phyloP scores from a whole-genome alignment of 1,139 yeast genomes.

The Blastobotrys raffinosifermentans region DNA sequence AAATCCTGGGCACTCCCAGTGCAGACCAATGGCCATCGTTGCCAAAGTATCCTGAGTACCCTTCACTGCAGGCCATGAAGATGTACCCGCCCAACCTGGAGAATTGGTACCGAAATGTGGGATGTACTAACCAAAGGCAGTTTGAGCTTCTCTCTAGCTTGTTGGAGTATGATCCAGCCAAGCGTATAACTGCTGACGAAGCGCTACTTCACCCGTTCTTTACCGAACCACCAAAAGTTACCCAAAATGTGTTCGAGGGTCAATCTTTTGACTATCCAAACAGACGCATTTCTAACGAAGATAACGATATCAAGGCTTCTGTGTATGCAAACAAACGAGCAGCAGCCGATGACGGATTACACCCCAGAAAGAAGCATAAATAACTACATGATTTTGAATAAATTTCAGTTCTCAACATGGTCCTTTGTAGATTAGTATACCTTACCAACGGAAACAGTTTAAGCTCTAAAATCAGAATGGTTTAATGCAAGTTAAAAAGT shows the following conservation, averaged over 20 bases:
- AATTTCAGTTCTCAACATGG: neutral
- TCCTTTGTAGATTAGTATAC: neutral
- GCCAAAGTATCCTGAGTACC: slow-evolving; percentile 77
- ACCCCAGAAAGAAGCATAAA: slow-evolving; percentile 22
- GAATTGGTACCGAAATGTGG: slow-evolving; percentile 81
- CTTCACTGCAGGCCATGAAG: slow-evolving; percentile 58
- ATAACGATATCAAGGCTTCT: slow-evolving; percentile 33
- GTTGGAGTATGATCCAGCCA: slow-evolving; percentile 78
- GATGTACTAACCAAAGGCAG: slow-evolving; percentile 66
- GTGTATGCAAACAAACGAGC: slow-evolving; percentile 22
- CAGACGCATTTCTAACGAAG: slow-evolving; percentile 37
- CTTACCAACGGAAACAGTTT: neutral
- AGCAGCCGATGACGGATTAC: slow-evolving; percentile 14
- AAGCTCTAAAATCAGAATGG: neutral
- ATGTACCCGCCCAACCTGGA: slow-evolving; percentile 61
- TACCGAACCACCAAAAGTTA: slow-evolving; percentile 56
- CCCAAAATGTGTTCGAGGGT: slow-evolving; percentile 44
- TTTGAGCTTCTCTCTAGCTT: slow-evolving; percentile 57
- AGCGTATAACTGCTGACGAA: slow-evolving; percentile 66
- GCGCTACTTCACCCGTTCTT: slow-evolving; percentile 77
- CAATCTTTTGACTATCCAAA: slow-evolving; percentile 35
- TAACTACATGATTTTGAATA: slow-evolving; percentile 3
- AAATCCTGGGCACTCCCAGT: slow-evolving; percentile 85
- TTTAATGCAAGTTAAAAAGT: neutral
- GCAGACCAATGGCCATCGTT: slow-evolving; percentile 69